A percentile compares a stretch with the other conserved stretches of the same genome.
Conservation (phyloP, 2,329 filamentous ascomycete species). For the Colletotrichum cuscutae region DNA sequence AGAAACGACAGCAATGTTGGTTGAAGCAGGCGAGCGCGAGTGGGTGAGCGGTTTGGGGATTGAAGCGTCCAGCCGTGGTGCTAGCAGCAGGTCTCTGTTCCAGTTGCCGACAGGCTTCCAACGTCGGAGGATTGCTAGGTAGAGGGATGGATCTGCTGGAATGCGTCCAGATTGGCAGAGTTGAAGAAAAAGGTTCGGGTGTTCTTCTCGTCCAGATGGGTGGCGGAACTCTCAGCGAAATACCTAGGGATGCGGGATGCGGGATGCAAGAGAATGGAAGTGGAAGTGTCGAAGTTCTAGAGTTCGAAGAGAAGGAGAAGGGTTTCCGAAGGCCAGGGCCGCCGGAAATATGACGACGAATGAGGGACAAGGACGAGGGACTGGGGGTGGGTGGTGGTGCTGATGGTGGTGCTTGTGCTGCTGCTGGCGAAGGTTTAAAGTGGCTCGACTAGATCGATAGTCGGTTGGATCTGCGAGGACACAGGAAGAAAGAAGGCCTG, state of each 20-base stretch:
- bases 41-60: not conserved
- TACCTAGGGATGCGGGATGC: not conserved
- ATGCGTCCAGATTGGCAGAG: not conserved
- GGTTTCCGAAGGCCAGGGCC: constrained; percentile 29
- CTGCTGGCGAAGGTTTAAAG: constrained; percentile 33
- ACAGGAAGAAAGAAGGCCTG: constrained; percentile 4
- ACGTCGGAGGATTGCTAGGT: constrained; percentile 5
- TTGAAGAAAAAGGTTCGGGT: not conserved
- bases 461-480: constrained; percentile 26
- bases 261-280: constrained; percentile 6
- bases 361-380: constrained; percentile 25
- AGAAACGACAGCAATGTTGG: constrained; percentile 1
- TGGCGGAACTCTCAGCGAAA: not conserved
- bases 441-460: constrained; percentile 34
- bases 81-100: constrained; percentile 9
- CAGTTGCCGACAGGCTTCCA: constrained; percentile 6
- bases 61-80: constrained; percentile 5
- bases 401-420: not conserved
- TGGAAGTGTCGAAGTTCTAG: constrained; percentile 34
- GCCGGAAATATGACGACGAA: constrained; percentile 32
- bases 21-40: constrained; percentile 6
- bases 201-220: not conserved
- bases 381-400: not conserved
- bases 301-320: constrained; percentile 35
- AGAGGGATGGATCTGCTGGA: not conserved